These are phyloP conservation scores for Thermochaetoides thermophila DNA, from an alignment of 495 filamentous ascomycete species.

Conservation along the genomic window DNA sequence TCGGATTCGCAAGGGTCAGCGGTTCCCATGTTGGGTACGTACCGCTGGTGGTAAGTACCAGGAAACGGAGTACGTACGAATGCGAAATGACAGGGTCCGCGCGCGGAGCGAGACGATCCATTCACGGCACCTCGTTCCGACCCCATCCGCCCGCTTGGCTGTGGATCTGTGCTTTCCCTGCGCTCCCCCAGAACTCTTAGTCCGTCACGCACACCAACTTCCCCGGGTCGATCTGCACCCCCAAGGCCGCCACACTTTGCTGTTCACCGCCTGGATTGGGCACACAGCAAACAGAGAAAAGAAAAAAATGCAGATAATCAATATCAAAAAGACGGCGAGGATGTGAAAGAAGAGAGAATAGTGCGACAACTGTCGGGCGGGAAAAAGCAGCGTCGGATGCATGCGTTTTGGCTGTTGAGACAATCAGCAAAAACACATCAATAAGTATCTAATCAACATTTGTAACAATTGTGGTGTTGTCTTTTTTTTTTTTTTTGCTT, in stretches of 20 bases:
- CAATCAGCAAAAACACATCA: too few relatives aligned
- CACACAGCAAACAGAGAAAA: background rate
- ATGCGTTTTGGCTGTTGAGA: too few relatives aligned
- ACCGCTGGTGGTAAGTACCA: too few relatives aligned
- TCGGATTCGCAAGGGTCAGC: slow-evolving; percentile 1
- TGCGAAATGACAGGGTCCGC: slow-evolving; percentile 10
- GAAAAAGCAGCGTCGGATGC: too few relatives aligned
- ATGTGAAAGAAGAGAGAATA: too few relatives aligned
- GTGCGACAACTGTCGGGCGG: too few relatives aligned
- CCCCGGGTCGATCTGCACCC: slow-evolving; percentile 5
- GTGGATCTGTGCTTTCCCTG: slow-evolving; percentile 1
- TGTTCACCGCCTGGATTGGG: slow-evolving; percentile 13
- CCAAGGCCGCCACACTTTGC: slow-evolving; percentile 2
- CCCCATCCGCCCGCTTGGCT: slow-evolving; percentile 10
- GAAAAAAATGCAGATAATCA: background rate
- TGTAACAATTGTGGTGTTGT: too few relatives aligned
- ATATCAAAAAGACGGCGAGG: background rate
- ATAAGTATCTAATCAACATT: too few relatives aligned
- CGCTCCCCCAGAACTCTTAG: slow-evolving; percentile 2
- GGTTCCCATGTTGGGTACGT: too few relatives aligned
- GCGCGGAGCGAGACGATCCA: background rate
- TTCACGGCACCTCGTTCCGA: slow-evolving; percentile 3
- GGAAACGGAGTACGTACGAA: too few relatives aligned
- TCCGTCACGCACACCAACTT: slow-evolving; percentile 1
- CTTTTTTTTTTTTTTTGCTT: too few relatives aligned